Percentiles rank a stretch among this genome's conserved stretches.
phyloP scores from a whole-genome alignment of 2,329 filamentous ascomycete species.

The Colletotrichum theobromicola region DNA sequence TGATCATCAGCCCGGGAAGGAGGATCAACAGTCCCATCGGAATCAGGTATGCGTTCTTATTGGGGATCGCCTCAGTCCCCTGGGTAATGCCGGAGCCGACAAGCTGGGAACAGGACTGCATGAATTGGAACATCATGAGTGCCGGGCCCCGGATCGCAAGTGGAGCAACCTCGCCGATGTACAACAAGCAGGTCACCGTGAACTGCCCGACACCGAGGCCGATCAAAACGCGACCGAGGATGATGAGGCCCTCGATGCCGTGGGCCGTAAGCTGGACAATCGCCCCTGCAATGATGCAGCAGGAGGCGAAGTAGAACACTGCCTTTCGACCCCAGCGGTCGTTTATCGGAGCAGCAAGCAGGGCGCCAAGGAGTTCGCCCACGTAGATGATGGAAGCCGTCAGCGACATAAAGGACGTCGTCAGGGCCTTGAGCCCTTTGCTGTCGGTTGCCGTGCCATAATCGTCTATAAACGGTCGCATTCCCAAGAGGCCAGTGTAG shows the following conservation, averaged over 20 bases:
- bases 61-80: constrained; percentile 14
- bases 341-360: constrained; percentile 39
- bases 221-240: constrained; percentile 23
- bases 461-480: constrained; percentile 30
- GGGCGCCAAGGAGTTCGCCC: constrained; percentile 40
- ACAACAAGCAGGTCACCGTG: constrained; percentile 26
- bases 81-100: constrained; percentile 32
- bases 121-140: constrained; percentile 38
- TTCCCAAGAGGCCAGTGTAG: constrained; percentile 21
- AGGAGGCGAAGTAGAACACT: constrained; percentile 36
- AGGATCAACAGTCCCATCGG: constrained; percentile 31
- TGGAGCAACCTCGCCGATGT: constrained; percentile 32
- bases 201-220: constrained; percentile 28
- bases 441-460: constrained; percentile 26
- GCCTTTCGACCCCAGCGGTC: constrained; percentile 37
- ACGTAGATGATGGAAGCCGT: constrained; percentile 43
- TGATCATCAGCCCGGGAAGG: constrained; percentile 25
- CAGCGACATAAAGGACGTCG: constrained; percentile 33
- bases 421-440: constrained; percentile 25
- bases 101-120: constrained; percentile 34
- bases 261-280: background rate
- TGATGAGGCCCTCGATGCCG: constrained; percentile 21
- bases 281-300: constrained; percentile 28
- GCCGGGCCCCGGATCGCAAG: constrained; percentile 29
- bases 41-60: constrained; percentile 29